Evolutionary conservation across 2,329 filamentous ascomycete species (phyloP).

Genomic region (Stagonosporopsis chrysanthemi): DNA sequence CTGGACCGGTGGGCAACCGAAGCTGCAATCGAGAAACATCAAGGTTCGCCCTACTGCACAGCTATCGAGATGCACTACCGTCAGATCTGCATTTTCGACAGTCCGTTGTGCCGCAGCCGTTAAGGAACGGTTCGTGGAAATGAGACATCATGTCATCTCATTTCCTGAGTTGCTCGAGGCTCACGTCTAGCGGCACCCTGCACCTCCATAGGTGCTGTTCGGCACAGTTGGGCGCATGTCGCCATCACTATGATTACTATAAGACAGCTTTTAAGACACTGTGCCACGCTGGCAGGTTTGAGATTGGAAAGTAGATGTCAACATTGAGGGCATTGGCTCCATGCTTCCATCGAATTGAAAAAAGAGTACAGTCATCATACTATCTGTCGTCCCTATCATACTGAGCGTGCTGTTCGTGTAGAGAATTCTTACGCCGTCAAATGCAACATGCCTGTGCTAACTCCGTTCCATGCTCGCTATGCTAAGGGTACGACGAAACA

Average conservation of each 20-base stretch:
- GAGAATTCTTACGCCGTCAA: constrained; percentile 21
- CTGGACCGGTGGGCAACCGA: constrained; percentile 2
- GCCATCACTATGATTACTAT: background rate
- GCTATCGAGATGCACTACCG: constrained; percentile 2
- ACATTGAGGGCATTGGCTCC: background rate
- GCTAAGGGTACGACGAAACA: constrained; percentile 30
- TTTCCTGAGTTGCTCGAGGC: background rate
- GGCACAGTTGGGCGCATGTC: background rate
- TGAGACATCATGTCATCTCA: constrained; percentile 6
- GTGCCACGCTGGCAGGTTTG: background rate
- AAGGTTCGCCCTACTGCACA: constrained; percentile 11
- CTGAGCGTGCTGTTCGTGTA: background rate
- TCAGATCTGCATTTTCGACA: constrained; percentile 3
- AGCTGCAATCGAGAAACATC: constrained; percentile 7
- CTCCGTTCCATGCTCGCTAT: constrained; percentile 41
- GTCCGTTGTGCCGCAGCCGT: constrained; percentile 9
- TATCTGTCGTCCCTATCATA: background rate
- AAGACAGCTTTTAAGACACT: background rate
- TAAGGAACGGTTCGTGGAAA: constrained; percentile 9
- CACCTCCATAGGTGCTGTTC: constrained; percentile 2
- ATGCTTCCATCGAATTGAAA: background rate
- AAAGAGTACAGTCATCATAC: background rate
- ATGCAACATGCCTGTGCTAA: constrained; percentile 24
- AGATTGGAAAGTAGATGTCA: background rate
- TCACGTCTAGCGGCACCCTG: constrained; percentile 12